Base-by-base conservation (phyloP, 1,284 basidiomycete genomes). In the Inonotus obliquus region DNA sequence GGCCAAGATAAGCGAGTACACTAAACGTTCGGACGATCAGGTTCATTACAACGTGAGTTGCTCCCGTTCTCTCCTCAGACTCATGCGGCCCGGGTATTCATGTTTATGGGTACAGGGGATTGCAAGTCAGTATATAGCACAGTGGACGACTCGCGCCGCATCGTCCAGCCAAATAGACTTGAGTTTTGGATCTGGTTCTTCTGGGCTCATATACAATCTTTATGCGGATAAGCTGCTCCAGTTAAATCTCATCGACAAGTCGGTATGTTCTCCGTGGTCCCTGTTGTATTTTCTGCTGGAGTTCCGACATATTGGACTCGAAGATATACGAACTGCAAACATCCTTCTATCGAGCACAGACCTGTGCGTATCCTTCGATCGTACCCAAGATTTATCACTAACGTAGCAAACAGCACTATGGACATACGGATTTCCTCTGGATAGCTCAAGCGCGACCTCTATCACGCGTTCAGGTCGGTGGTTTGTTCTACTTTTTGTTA, bases 131-230 rank as follows among this genome's bases (percentile, higher is more conserved):
- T 62, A 58, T 54, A 23, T 35, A 17, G 47, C 52, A 21, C 51
- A 53, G 35, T 64, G 62, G 62, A 37, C 27, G 17, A 38, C 14
- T 13, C 27, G 52, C 11, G 48, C 62, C 4, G 17, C 48, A 10
- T 47, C 57, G 1, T 54, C 21, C 54, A 58, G 10, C 54, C 54
- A 41, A 13, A 17, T 54, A 17, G 29, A 27, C 25, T 10, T 60
- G 19, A 52, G 0, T 27, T 60, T 60, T 29, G 49, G 51, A 2
- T 54, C 51, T 6, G 49, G 59, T 4, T 71, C 72, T 4, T 77
- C 72, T 70, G 72, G 74, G 0, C 57, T 78, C 23, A 71, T 78
- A 56, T 83, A 83, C 67, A 84, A 83, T 61, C 61, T 83, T n/a
- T 79, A 75, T 61, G 73, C 76, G 13, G 80, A 82, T 62, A 71